These are phyloP conservation scores for Phytophthora sojae DNA, from an alignment of 352 stramenopile genomes.

Conservation along the genomic window DNA sequence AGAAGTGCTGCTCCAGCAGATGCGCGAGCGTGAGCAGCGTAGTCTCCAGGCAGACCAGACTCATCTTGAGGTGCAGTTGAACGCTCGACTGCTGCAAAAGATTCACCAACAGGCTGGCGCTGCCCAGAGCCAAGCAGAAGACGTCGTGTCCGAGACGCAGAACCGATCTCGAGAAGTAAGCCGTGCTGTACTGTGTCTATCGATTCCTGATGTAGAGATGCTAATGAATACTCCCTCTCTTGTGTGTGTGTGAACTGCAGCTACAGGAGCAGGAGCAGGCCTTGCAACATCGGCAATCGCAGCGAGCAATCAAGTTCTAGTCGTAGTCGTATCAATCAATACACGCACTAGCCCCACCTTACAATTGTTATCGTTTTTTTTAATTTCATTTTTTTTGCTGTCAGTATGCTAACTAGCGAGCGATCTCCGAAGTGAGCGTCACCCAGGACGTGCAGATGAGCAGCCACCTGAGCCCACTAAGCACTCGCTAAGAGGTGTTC, in stretches of 20 bases:
- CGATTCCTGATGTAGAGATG: background rate
- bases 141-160: constrained; percentile 75
- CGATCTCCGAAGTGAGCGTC: constrained; percentile 17
- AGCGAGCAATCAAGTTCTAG: constrained; percentile 44
- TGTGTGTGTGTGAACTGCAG: constrained; percentile 21
- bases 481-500: constrained; percentile 28
- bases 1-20: constrained; percentile 73
- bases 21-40: constrained; percentile 68
- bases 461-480: constrained; percentile 23
- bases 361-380: constrained; percentile 4
- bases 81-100: constrained; percentile 72
- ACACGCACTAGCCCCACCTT: constrained; percentile 1
- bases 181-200: too few relatives aligned
- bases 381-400: constrained; percentile 21
- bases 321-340: background rate
- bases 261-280: constrained; percentile 62
- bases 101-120: constrained; percentile 63
- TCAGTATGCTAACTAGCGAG: constrained; percentile 42
- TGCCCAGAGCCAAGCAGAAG: constrained; percentile 50
- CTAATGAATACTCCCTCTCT: too few relatives aligned
- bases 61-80: constrained; percentile 76
- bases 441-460: constrained; percentile 15
- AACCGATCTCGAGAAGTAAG: constrained; percentile 75
- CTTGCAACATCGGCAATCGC: constrained; percentile 44
- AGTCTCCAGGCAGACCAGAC: constrained; percentile 76